Conservation (phyloP, 257 asterid genomes). For the Solanum pennellii region DNA sequence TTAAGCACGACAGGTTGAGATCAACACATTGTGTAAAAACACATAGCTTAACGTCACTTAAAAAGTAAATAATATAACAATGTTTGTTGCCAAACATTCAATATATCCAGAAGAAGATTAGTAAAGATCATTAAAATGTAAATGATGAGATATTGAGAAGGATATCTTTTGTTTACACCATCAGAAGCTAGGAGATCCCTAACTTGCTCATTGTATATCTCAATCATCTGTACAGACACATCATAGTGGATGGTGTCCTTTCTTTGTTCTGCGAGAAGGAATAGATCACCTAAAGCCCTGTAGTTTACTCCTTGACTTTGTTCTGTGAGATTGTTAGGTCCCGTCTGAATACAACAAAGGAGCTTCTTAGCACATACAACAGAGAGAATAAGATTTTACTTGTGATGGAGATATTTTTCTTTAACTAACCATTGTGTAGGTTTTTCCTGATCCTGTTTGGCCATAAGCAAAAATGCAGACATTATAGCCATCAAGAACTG, state of each 20-base stretch:
- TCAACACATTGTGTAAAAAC: background rate
- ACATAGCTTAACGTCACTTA: background rate
- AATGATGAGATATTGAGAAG: constrained; percentile 17
- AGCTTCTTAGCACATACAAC: constrained; percentile 2
- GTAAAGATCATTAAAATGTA: background rate
- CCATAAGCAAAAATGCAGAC: constrained; percentile 98
- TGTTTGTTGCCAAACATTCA: background rate
- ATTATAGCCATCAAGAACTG: constrained; percentile 94
- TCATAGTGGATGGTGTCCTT: constrained; percentile 65
- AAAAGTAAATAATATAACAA: background rate
- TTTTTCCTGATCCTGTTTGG: constrained; percentile 99
- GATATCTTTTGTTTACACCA: constrained; percentile 87
- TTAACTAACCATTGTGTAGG: constrained; percentile 74
- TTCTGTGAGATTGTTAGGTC: constrained; percentile 82
- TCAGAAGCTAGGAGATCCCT: constrained; percentile 76
- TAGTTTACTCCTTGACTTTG: constrained; percentile 76
- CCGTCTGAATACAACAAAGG: constrained; percentile 44
- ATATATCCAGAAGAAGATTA: background rate
- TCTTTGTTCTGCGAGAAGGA: constrained; percentile 75
- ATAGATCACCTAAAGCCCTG: constrained; percentile 80
- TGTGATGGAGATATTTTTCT: background rate
- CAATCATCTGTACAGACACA: constrained; percentile 94
- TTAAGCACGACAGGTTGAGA: background rate
- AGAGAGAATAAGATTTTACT: background rate
- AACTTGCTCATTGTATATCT: constrained; percentile 95